Evolutionary conservation across 768 basidiomycete genomes (phyloP), one percentile per base, ranked within the genome.

Genomic region (Brasilioporus rufonigricans): DNA sequence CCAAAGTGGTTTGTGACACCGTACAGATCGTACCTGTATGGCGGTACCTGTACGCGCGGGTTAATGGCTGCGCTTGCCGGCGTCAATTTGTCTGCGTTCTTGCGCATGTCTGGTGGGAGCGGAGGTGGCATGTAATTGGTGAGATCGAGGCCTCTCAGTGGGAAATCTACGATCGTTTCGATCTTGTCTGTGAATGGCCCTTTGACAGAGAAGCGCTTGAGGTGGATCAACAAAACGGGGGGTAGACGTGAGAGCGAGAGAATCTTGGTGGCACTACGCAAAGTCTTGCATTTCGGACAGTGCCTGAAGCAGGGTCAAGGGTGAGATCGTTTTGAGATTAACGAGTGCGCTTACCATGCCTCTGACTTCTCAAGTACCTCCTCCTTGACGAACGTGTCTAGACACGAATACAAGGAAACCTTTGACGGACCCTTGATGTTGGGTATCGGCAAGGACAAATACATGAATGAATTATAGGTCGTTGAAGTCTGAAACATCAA

Each of bases 1-100:
- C 97, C 97, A 70, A 86, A 92, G 73, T 99, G 97, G 70, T 98
- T 98, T 54, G 92, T 96, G 39, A 98, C 94, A 11, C 80, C 95
- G 65, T 97, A 98, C 59, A 98, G 73, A 64, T 99, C 96, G 68
- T 98, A 99, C 60, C 76, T 81, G 69, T 92, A 98, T 2, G 93
- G 93, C 21, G 91, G 92, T n/a, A 85, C 65, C 71, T 94, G 91
- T 18, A 82, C 77, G 19, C 91, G 78, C 1, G 93, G 90, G 67
- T 94, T 94, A 19, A 89, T 85, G 74, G 63, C 38, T 70, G 38
- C 35, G 14, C 43, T 54, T 27, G 48, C 16, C 19, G 56, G 26
- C 7, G 52, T 40, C 5, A 74, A 73, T 53, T 78, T 80, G 48
- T 77, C 71, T 62, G 71, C 74, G n/a, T 69, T 71, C 61, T 77